Evolutionary conservation across 768 basidiomycete species (phyloP).

Genomic region (Hericium erinaceus): DNA sequence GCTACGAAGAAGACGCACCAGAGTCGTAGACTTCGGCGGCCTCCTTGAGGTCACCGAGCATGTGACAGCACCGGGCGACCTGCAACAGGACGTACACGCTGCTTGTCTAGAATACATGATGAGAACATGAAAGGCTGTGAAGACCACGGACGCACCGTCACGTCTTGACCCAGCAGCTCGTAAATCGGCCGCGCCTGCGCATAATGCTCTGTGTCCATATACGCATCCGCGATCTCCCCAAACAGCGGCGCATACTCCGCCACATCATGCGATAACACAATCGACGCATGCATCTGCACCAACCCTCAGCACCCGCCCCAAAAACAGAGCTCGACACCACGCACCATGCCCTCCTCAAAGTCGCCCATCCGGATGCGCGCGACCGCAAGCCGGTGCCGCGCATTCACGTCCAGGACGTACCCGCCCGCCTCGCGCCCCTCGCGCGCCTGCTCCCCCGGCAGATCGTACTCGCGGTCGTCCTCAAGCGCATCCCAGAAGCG

Average conservation of each 20-base stretch:
- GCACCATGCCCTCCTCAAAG: conserved; percentile 72
- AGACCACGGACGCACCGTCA: conserved; percentile 40
- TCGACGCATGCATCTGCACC: conserved; percentile 62
- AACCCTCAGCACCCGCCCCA: background rate
- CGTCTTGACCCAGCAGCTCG: conserved; percentile 64
- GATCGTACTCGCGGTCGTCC: conserved; percentile 88
- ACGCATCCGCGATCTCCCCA: conserved; percentile 78
- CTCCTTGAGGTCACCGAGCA: conserved; percentile 63
- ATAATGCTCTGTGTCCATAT: conserved; percentile 67
- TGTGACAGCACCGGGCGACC: conserved; percentile 74
- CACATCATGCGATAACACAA: conserved; percentile 64
- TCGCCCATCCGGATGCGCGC: conserved; percentile 76
- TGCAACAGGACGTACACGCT: conserved; percentile 62
- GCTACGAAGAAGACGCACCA: conserved; percentile 33
- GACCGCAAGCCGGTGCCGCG: conserved; percentile 77
- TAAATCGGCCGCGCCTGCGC: conserved; percentile 75
- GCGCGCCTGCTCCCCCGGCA: conserved; percentile 3
- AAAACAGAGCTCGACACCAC: conserved; percentile 6
- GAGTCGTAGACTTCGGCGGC: conserved; percentile 81
- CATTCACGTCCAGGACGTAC: conserved; percentile 61
- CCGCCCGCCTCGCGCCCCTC: conserved; percentile 34
- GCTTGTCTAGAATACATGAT: conserved; percentile 46
- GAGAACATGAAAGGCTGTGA: background rate
- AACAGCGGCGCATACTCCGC: conserved; percentile 73
- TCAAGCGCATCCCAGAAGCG: conserved; percentile 71